Base-by-base conservation (phyloP, 169 alveolate species). In the Cryptosporidium canis region DNA sequence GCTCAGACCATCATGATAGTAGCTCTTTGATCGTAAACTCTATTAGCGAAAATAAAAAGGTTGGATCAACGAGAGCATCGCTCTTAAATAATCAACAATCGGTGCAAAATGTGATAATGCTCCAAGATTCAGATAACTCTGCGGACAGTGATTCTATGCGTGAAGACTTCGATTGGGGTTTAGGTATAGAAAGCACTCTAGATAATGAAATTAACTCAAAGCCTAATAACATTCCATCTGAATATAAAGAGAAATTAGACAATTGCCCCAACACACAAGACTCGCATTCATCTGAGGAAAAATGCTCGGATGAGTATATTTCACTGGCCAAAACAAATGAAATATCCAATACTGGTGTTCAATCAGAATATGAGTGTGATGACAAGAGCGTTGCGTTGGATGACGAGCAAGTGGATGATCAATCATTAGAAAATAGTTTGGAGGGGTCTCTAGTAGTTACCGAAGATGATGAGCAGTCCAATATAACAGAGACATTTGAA, bases 161-260 rank as follows among this genome's bases (percentile, higher is more conserved):
- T 27, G 68, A 61, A 29, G 41, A 31, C 8, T 61, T 61, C 33
- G 68, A 61, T 11, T 61, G 68, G 68, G 68, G 68, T 8, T n/a
- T 61, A 27, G 68, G 31, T 12, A 61, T 44, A 27, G 35, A 51
- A 51, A 51, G 63, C 35, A 51, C 14, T 16, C 24, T n/a, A 18
- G 24, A 21, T 12, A 33, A 8, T 6, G 24, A 51, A 51, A 18
- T 16, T 16, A 14, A 51, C 21, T 51, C 31, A 0, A 51, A 51
- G 21, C 3, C 61, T 16, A 51, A 51, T 18, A 24, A 51, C n/a
- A 16, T 51, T 51, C 1, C 35, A 51, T 18, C n/a, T 5, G 11
- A 51, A 51, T 16, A n/a, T 51, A 51, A 51, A 18, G 33, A 51
- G 21, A 31, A 51, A 16, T 51, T 51, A 51, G 33, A 3, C 29